A percentile compares a stretch with the other conserved stretches of the same genome.
Conservation (phyloP, 495 filamentous ascomycete species). For the Entonaema liquescens region DNA sequence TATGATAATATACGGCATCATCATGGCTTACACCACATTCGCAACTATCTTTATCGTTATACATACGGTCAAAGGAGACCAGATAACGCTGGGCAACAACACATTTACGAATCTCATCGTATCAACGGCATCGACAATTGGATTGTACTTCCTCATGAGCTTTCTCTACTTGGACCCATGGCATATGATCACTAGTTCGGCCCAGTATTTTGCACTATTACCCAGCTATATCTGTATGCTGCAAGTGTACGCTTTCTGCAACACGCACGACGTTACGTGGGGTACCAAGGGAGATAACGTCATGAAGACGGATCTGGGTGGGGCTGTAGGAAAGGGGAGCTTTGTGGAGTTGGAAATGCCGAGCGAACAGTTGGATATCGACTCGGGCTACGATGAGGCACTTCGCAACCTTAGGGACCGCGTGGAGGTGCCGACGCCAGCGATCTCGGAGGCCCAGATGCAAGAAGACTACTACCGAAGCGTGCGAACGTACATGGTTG, state of each 20-base stretch:
- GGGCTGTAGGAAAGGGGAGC: constrained; percentile 75
- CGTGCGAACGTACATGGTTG: constrained; percentile 98
- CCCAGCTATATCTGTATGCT: constrained; percentile 96
- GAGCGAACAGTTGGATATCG: constrained; percentile 96
- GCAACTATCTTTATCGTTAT: constrained; percentile 87
- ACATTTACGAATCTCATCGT: constrained; percentile 95
- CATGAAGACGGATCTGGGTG: constrained; percentile 87
- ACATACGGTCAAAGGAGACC: constrained; percentile 67
- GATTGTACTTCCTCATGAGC: constrained; percentile 94
- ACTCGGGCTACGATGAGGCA: constrained; percentile 96
- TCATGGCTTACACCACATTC: constrained; percentile 97
- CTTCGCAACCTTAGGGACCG: constrained; percentile 95
- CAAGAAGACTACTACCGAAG: constrained; percentile 99
- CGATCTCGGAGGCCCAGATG: constrained; percentile 76
- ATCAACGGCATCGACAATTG: constrained; percentile 85
- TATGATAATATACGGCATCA: constrained; percentile 87
- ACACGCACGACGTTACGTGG: constrained; percentile 99
- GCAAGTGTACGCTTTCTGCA: constrained; percentile 99
- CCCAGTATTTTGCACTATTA: constrained; percentile 93
- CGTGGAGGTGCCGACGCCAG: constrained; percentile 74
- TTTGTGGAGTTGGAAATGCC: constrained; percentile 95
- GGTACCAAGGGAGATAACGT: constrained; percentile 99
- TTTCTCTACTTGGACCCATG: constrained; percentile 98
- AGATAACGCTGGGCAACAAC: constrained; percentile 76
- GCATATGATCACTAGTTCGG: constrained; percentile 96